Conservation (phyloP, 2,329 filamentous ascomycete genomes). For the Pestalotiopsis sp. region DNA sequence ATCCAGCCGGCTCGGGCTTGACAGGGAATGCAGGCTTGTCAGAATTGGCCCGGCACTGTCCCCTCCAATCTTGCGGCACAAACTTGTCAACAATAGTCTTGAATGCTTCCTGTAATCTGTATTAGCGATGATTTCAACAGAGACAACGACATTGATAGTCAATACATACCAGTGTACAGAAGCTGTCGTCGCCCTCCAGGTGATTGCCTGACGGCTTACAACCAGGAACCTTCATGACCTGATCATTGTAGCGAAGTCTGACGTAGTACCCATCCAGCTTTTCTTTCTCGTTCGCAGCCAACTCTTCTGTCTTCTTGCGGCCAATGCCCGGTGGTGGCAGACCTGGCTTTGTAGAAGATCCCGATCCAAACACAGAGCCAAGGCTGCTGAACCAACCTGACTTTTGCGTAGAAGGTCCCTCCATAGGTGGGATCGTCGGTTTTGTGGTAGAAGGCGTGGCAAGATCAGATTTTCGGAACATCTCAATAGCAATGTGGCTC, state of each 20-base stretch:
- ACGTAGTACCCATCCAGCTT: constrained; percentile 79
- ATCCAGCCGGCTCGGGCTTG: constrained; percentile 54
- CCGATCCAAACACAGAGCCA: constrained; percentile 24
- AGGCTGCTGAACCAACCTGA: constrained; percentile 34
- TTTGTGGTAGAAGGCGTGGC: constrained; percentile 13
- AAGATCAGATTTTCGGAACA: constrained; percentile 64
- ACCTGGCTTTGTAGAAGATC: constrained; percentile 23
- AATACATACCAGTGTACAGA: constrained; percentile 77
- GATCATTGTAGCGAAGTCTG: constrained; percentile 87
- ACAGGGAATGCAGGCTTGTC: constrained; percentile 44
- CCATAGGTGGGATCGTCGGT: constrained; percentile 15
- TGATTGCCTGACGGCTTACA: constrained; percentile 79
- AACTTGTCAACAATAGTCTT: constrained; percentile 90
- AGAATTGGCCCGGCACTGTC: constrained; percentile 49
- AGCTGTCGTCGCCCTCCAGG: constrained; percentile 79
- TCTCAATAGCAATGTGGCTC: constrained; percentile 85
- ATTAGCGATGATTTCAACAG: constrained; percentile 5
- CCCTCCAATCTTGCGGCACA: constrained; percentile 76
- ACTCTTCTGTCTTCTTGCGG: constrained; percentile 56
- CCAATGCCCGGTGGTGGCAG: constrained; percentile 50
- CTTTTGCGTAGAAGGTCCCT: constrained; percentile 5
- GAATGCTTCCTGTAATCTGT: constrained; percentile 68
- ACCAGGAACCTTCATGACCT: constrained; percentile 76
- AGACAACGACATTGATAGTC: background rate
- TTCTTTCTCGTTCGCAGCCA: constrained; percentile 57